Percentiles rank a stretch among this genome's conserved stretches.
phyloP scores from a whole-genome alignment of 108 stramenopile species.

The Conticribra weissflogii region DNA sequence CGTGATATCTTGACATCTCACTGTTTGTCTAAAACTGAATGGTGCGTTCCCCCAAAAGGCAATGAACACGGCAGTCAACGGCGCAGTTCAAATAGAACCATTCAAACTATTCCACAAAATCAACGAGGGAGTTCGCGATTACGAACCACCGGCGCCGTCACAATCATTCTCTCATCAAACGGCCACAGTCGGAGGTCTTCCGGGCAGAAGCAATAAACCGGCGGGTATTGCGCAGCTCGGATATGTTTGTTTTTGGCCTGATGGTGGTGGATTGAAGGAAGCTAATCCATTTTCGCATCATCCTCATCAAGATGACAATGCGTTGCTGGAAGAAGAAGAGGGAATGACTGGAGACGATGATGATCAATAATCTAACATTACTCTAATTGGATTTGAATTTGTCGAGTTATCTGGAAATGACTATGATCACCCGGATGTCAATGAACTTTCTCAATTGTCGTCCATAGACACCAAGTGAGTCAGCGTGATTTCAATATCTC shows the following conservation, averaged over 20 bases:
- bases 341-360: neutral
- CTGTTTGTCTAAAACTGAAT: slow-evolving; percentile 28
- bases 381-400: no score
- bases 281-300: neutral
- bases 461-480: no score
- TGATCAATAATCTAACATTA: no score
- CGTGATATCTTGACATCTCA: no score
- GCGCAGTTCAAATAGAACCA: slow-evolving; percentile 82
- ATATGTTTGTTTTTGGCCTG: slow-evolving; percentile 51
- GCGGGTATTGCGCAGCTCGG: slow-evolving; percentile 49
- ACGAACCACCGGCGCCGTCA: slow-evolving; percentile 19
- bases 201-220: slow-evolving; percentile 48
- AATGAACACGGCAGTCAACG: slow-evolving; percentile 79
- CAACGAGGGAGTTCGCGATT: slow-evolving; percentile 37
- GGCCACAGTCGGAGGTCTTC: slow-evolving; percentile 25
- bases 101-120: slow-evolving; percentile 74
- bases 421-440: no score
- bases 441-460: no score
- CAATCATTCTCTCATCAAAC: slow-evolving; percentile 11
- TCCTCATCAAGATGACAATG: neutral
- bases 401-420: no score
- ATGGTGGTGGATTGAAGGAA: slow-evolving; percentile 54
- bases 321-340: neutral
- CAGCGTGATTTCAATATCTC: no score
- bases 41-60: slow-evolving; percentile 53